Conservation (phyloP, 1,284 basidiomycete genomes). For the Ceraceosorus bombacis region DNA sequence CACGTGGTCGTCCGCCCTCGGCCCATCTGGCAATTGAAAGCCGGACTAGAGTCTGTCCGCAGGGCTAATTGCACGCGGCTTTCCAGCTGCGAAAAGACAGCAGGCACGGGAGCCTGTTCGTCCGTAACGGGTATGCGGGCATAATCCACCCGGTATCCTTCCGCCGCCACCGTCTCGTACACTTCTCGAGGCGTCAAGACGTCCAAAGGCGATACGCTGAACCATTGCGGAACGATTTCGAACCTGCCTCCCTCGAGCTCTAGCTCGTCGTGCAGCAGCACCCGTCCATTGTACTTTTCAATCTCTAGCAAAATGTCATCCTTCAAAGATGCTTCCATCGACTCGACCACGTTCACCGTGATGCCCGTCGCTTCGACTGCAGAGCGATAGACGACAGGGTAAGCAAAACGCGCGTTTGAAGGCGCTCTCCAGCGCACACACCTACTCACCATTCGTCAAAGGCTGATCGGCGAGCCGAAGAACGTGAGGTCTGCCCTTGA, state of each 20-base stretch:
- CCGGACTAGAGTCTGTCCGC: constrained; percentile 29
- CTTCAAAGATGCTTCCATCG: constrained; percentile 85
- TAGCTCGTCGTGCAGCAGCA: constrained; percentile 85
- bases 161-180: constrained; percentile 41
- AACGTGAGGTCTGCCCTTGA: constrained; percentile 68
- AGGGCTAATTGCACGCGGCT: constrained; percentile 39
- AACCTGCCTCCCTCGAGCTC: constrained; percentile 78
- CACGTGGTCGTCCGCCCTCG: constrained; percentile 45
- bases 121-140: constrained; percentile 46
- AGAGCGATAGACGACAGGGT: too few relatives aligned
- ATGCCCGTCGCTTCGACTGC: constrained; percentile 67
- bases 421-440: too few relatives aligned
- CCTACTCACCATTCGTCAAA: constrained; percentile 28
- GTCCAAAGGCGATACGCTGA: constrained; percentile 71
- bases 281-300: constrained; percentile 63
- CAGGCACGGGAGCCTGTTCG: constrained; percentile 47
- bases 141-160: constrained; percentile 45
- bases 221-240: constrained; percentile 61
- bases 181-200: constrained; percentile 83
- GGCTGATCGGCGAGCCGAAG: constrained; percentile 70
- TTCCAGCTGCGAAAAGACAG: constrained; percentile 44
- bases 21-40: constrained; percentile 48
- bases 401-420: too few relatives aligned
- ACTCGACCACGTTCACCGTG: constrained; percentile 81
- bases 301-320: constrained; percentile 79